Base-by-base conservation (phyloP, 306 rosid species). In the Cucurbita argyrosperma region DNA sequence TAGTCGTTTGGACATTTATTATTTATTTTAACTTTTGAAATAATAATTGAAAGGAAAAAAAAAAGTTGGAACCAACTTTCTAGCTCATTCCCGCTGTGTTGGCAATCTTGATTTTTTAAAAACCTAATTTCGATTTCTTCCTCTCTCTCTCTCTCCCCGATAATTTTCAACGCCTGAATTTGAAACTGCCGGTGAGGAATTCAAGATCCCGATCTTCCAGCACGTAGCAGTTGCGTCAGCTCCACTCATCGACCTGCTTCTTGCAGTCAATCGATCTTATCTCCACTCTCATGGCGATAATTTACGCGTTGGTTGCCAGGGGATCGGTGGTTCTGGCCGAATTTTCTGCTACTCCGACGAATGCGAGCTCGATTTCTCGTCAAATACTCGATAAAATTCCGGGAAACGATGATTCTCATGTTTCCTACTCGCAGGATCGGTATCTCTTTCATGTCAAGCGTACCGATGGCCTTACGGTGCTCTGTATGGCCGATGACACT, bases 401-500 rank as follows among this genome's bases (percentile, higher is more conserved):
- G 0, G 99, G 97, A 2, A 79, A 79, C 81, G 81, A 87, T 74
- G 99, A 95, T 61, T 72, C 90, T 7, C 86, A 95, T 59, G 90
- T 89, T 11, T 95, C 99, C 1, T 95, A 95, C 82, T 95, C 99
- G 55, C 99, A 95, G 66, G 99, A 95, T 63, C 96, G 99, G 2
- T 89, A 81, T 74, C 83, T 95, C 78, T 95, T 95, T 75, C 99
- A 95, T 77, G 89, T 91, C 37, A 91, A 90, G 75, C 94, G 99
- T 75, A 91, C 99, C 84, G 99, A 95, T 35, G 99, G 96, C 54
- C 99, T 95, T 77, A 89, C 99, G 78, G 96, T 91, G 73, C 97
- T 95, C 80, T 95, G 99, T 77, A 89, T 95, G 96, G 97, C 99
- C 76, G 97, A 95, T 75, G 99, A 95, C 45, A 77, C 84, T 72